Percentiles rank a stretch among this genome's conserved stretches.
These are phyloP conservation scores for Cryphonectria naterciae DNA, from an alignment of 2,329 filamentous ascomycete species.

Conservation along the genomic window DNA sequence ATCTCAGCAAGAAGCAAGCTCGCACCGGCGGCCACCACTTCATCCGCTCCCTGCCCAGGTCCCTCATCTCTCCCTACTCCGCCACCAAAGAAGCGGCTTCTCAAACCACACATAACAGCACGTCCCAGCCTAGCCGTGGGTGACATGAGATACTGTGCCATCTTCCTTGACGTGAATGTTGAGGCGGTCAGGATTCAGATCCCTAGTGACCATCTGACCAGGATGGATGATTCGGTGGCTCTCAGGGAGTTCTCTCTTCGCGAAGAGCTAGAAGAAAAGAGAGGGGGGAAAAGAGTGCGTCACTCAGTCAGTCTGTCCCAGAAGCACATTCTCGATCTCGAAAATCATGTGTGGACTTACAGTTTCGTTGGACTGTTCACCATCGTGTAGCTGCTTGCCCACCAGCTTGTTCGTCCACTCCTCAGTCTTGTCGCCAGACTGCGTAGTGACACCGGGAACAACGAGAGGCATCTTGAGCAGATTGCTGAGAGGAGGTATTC, in stretches of 20 bases:
- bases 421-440: conserved; percentile 51
- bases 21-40: neutral
- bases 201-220: conserved; percentile 61
- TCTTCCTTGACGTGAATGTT: conserved; percentile 65
- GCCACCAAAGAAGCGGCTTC: neutral
- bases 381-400: conserved; percentile 64
- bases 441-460: conserved; percentile 59
- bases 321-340: neutral
- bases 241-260: conserved; percentile 62
- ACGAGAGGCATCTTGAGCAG: conserved; percentile 66
- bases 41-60: neutral
- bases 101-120: neutral
- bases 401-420: conserved; percentile 66
- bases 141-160: conserved; percentile 63
- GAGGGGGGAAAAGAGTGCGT: neutral
- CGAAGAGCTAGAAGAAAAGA: conserved; percentile 55
- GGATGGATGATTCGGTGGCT: conserved; percentile 60
- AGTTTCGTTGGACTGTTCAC: conserved; percentile 51
- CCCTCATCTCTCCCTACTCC: neutral
- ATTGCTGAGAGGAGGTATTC: neutral
- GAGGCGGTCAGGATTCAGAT: conserved; percentile 57
- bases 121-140: conserved; percentile 51
- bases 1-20: neutral
- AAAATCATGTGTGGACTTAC: conserved; percentile 43
- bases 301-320: conserved; percentile 2